phyloP scores from a whole-genome alignment of 345 rosid genomes.

The Erodium maritimum region DNA sequence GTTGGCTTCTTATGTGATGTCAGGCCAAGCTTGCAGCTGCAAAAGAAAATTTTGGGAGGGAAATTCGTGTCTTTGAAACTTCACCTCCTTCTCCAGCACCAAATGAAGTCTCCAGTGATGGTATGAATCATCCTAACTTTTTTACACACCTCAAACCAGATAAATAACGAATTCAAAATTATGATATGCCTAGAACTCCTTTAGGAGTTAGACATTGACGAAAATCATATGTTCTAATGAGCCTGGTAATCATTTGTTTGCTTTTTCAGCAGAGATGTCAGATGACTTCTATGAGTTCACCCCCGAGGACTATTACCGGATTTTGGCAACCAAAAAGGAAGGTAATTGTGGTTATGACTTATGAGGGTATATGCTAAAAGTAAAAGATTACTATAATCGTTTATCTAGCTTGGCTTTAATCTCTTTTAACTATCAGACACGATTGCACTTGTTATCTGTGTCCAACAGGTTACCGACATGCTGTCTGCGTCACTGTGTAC shows the following conservation, averaged over 20 bases:
- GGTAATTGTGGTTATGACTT: no score
- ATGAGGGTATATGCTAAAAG: background rate
- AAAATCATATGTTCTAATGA: background rate
- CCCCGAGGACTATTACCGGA: conserved; percentile 56
- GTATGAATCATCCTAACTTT: conserved; percentile 17
- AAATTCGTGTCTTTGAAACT: conserved; percentile 72
- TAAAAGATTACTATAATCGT: background rate
- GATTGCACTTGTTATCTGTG: no score
- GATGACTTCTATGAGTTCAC: conserved; percentile 89
- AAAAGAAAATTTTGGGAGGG: conserved; percentile 65
- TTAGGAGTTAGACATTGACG: background rate
- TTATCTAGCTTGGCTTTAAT: background rate
- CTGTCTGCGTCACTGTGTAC: background rate
- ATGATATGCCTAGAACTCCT: background rate
- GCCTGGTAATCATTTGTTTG: conserved; percentile 6
- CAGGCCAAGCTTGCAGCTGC: conserved; percentile 53
- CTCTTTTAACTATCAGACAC: no score
- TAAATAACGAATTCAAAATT: background rate
- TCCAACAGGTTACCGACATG: background rate
- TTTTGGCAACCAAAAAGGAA: conserved; percentile 47
- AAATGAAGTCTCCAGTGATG: conserved; percentile 29
- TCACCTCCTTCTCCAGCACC: conserved; percentile 22
- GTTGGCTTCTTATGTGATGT: conserved; percentile 8
- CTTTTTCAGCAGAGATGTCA: conserved; percentile 38
- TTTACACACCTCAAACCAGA: background rate